Base-by-base conservation (phyloP, 768 basidiomycete genomes). In the Tephrocybe rancida region DNA sequence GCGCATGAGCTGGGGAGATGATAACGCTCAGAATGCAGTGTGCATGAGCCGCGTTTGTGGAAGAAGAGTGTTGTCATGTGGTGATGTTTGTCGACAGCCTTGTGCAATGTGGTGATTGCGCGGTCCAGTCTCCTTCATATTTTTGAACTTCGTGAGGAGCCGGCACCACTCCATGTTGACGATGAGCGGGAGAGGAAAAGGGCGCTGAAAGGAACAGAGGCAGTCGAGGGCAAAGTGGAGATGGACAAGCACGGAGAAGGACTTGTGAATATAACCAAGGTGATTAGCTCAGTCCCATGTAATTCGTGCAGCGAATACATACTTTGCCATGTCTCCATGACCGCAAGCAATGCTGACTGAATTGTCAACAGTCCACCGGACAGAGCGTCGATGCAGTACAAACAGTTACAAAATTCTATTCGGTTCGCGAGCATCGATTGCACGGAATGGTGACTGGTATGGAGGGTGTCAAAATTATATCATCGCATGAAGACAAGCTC, bases 401-500 rank as follows among this genome's bases (percentile, higher is more conserved):
- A 21, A 89, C 83, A 4, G 75, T 87, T 18, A 83, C 80, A 44
- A 84, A 81, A 30, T 82, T 98, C 55, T 83, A 90, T 63, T 82
- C 95, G 58, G 67, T 98, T 34, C 83, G 86, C 44, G 87, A 91
- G 61, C 90, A 94, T 61, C 76, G 78, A 21, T 69, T 98, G 5
- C 94, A 98, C 74, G 96, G 96, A 2, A 84, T 82, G 13, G 80
- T 99, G 47, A 97, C 95, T 6, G 93, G 94, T 0, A 66, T 98
- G 34, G 88, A 89, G 56, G 83, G 84, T 22, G 80, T 98, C 26
- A 84, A 85, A 54, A 90, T 88, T 4, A 81, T 95, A 57, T 79
- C 87, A 19, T 88, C 88, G 14, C 72, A 74, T 18, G 88, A 91
- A 55, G 96, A 98, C 67, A 84, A 84, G 27, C 77, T 94, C 11